Evolutionary conservation across 2,329 filamentous ascomycete species (phyloP).

Genomic region (Lachnellula arida): DNA sequence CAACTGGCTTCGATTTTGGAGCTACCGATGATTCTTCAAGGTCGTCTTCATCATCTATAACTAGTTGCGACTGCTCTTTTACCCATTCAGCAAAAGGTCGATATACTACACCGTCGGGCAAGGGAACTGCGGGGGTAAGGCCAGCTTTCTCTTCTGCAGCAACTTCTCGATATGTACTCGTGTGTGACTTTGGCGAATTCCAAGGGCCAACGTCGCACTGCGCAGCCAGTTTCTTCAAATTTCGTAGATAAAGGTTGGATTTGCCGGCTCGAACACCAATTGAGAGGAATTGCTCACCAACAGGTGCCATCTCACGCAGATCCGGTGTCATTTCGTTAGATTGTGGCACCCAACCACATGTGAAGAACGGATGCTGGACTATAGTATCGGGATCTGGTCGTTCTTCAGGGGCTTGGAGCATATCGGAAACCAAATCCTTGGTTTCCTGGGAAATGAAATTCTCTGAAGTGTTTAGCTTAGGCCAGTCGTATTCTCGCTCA

Average conservation of each 20-base stretch:
- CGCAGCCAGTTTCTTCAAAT: conserved; percentile 52
- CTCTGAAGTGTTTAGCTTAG: conserved; percentile 57
- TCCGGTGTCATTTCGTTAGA: conserved; percentile 54
- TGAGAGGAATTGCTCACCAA: conserved; percentile 51
- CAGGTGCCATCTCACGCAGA: conserved; percentile 53
- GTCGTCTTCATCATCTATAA: conserved; percentile 9
- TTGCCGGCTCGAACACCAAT: conserved; percentile 40
- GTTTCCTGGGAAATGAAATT: conserved; percentile 71
- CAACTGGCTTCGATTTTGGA: conserved; percentile 11
- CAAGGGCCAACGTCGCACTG: conserved; percentile 57
- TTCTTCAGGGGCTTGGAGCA: conserved; percentile 70
- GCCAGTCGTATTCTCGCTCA: conserved; percentile 77
- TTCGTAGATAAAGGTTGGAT: conserved; percentile 37
- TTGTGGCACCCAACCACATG: conserved; percentile 66
- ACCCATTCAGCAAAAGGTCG: conserved; percentile 58
- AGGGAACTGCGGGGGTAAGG: conserved; percentile 57
- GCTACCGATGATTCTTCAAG: conserved; percentile 10
- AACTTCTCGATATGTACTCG: conserved; percentile 56
- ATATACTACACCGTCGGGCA: conserved; percentile 59
- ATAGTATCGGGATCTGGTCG: conserved; percentile 73
- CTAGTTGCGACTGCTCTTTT: conserved; percentile 41
- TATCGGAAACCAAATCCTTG: conserved; percentile 70
- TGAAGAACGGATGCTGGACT: conserved; percentile 76
- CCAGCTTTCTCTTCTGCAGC: conserved; percentile 64
- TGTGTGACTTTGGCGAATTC: conserved; percentile 43